Base-by-base conservation (phyloP, 148 eudicot genomes). In the Rhododendron ovatum region DNA sequence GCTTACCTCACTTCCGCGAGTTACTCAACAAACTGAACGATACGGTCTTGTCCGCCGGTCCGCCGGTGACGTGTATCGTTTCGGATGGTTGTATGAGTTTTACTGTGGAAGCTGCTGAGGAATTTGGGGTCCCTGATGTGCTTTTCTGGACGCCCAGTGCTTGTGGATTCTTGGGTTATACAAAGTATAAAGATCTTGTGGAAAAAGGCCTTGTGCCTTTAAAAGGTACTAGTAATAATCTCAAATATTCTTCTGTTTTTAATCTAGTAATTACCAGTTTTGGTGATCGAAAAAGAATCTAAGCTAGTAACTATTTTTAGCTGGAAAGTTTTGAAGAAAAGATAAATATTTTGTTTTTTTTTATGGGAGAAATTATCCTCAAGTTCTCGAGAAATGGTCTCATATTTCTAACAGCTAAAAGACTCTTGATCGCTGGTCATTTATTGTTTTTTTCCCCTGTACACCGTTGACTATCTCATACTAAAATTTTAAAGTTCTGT, bases 131-230 rank as follows among this genome's bases (percentile, higher is more conserved):
- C 30, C 94, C 94, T 14, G 90, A 82, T 5, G 89, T 94, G 51
- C 57, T 84, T 57, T 90, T 94, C 24, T 92, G 98, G 98, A 94
- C 95, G 0, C n/a, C 86, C 11, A 92, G 94, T 48, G 92, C 93
- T 6, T 93, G 93, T 84, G 93, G 94, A 2, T 79, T 89, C 43
- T 55, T 93, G 87, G 93, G 84, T 0, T 93, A 93, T 24, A 85
- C 84, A 0, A 91, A 87, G 55, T 91, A 80, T 30, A 79, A 65
- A 26, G 71, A 82, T 55, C 90, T 94, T 7, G 47, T 81, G 30
- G 88, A 92, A 48, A 90, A 73, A 80, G 93, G 93, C 4, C 83
- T 89, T 33, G 35, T 83, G 12, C 98, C 95, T n/a, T 88, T 94
- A 7, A 84, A 87, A 92, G 95, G 95, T 93, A 20, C 0, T 55